Conservation (phyloP, 768 basidiomycete species). For the Pseudohyphozyma bogoriensis region DNA sequence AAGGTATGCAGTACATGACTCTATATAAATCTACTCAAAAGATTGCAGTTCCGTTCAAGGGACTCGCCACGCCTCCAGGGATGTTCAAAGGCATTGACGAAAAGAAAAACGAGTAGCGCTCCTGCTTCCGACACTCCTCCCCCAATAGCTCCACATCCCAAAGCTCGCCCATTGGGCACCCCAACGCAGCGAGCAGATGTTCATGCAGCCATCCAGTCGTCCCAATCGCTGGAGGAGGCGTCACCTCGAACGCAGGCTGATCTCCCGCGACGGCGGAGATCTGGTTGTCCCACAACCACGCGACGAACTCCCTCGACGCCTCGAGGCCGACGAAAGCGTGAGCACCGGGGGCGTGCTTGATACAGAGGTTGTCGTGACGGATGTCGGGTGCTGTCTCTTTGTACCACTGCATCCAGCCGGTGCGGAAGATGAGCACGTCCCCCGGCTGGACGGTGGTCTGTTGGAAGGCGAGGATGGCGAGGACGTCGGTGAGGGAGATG, state of each 20-base stretch:
- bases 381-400: not conserved
- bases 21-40: conserved; percentile 22
- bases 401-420: not conserved
- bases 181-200: conserved; percentile 48
- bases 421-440: not conserved
- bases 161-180: conserved; percentile 57
- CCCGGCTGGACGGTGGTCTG: not conserved
- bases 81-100: conserved; percentile 65
- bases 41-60: conserved; percentile 60
- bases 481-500: not conserved
- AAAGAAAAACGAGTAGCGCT: conserved; percentile 64
- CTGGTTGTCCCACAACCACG: conserved; percentile 8
- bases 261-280: not conserved
- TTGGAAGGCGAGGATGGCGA: not conserved
- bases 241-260: conserved; percentile 16
- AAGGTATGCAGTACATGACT: not conserved
- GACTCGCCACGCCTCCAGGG: conserved; percentile 59
- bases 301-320: not conserved
- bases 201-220: conserved; percentile 10
- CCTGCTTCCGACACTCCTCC: conserved; percentile 48
- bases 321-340: conserved; percentile 4
- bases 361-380: not conserved
- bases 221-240: not conserved
- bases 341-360: not conserved
- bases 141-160: conserved; percentile 53